These are phyloP conservation scores for Orbilia javanica DNA, from an alignment of 2,329 filamentous ascomycete genomes.

Conservation along the genomic window DNA sequence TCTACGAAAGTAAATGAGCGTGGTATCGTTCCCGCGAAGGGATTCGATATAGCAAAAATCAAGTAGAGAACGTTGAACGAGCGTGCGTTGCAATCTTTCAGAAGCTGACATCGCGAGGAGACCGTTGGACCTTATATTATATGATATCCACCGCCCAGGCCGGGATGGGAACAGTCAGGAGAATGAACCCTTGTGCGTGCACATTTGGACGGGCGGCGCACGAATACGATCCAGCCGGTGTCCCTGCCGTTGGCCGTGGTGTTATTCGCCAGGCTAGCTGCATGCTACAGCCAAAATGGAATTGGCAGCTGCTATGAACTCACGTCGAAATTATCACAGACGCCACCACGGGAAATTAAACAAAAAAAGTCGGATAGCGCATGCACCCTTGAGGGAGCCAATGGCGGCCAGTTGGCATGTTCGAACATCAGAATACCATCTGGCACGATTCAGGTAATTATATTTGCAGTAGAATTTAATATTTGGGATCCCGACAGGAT, in stretches of 20 bases:
- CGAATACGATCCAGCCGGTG: background rate
- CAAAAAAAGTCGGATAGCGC: background rate
- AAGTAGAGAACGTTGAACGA: constrained; percentile 27
- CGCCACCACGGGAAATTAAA: constrained; percentile 56
- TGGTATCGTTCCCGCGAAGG: constrained; percentile 39
- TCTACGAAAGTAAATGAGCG: constrained; percentile 36
- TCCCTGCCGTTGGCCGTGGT: constrained; percentile 1
- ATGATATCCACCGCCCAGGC: background rate
- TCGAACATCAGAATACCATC: background rate
- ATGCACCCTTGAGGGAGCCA: background rate
- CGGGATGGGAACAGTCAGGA: constrained; percentile 14
- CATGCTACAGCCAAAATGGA: constrained; percentile 28
- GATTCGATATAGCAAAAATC: constrained; percentile 44
- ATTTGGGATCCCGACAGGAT: background rate
- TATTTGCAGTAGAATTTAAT: constrained; percentile 2
- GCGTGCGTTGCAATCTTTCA: constrained; percentile 1
- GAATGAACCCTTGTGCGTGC: background rate
- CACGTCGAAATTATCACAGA: constrained; percentile 39
- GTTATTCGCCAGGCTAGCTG: constrained; percentile 23
- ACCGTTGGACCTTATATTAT: constrained; percentile 12
- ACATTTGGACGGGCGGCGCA: background rate
- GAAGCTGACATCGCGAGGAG: background rate
- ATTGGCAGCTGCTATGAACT: constrained; percentile 16
- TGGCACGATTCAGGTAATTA: background rate
- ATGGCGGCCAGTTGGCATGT: background rate